A percentile compares a stretch with the other conserved stretches of the same genome.
Conservation (phyloP, 768 basidiomycete genomes). For the Cystofilobasidium capitatum region DNA sequence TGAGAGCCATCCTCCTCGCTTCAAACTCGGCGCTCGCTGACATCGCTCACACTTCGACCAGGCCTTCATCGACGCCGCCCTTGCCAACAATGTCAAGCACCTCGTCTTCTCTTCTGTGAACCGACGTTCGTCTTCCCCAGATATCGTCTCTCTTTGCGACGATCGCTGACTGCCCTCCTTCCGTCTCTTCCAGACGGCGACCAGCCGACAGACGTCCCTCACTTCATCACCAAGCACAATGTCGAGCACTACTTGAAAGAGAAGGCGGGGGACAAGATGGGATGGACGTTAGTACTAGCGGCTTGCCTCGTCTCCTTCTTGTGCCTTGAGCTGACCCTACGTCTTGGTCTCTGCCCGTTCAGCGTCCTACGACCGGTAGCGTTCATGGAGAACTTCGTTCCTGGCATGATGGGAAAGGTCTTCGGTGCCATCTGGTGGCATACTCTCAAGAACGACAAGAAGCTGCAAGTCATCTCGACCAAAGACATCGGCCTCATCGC, state of each 20-base stretch:
- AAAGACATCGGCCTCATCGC: not conserved
- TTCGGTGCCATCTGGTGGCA: not conserved
- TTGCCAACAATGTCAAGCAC: slow-evolving; percentile 26
- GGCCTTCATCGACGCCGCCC: slow-evolving; percentile 22
- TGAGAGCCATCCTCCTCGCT: not conserved
- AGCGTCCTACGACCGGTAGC: not conserved
- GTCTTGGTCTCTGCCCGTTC: not conserved
- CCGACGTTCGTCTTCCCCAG: not conserved
- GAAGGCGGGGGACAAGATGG: slow-evolving; percentile 6
- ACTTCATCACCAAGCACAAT: not conserved
- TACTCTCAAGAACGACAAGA: not conserved
- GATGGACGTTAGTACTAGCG: not conserved
- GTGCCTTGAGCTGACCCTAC: not conserved
- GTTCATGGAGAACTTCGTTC: not conserved
- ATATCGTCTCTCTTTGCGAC: no score
- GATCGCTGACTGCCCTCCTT: not conserved
- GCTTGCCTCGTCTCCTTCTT: not conserved
- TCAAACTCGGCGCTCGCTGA: not conserved
- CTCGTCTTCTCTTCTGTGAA: slow-evolving; percentile 27
- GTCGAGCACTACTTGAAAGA: not conserved
- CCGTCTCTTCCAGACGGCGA: not conserved
- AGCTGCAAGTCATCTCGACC: not conserved
- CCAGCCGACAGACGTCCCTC: not conserved
- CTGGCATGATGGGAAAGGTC: not conserved
- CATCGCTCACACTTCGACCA: not conserved